A percentile compares a stretch with the other conserved stretches of the same genome.
Evolutionary conservation across 306 rosid species (phyloP).

Genomic region (Cicer yamashitae): DNA sequence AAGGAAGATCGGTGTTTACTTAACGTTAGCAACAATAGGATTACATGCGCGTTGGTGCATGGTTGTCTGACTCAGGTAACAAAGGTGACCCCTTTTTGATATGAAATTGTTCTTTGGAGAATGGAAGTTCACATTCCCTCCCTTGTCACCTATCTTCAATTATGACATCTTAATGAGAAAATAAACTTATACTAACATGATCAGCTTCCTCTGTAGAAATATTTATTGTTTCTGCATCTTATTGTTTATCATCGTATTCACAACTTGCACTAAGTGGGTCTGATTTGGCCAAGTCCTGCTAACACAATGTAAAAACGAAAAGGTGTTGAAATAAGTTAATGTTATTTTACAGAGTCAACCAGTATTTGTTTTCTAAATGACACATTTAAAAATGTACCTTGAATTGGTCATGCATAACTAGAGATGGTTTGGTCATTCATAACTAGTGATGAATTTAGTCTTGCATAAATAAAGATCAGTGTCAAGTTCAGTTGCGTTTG

Average conservation of each 20-base stretch:
- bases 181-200: slow-evolving; percentile 26
- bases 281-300: neutral
- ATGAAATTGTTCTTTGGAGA: slow-evolving; percentile 28
- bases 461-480: no score
- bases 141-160: slow-evolving; percentile 5
- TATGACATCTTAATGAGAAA: slow-evolving; percentile 30
- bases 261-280: neutral
- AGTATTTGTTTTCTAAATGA: neutral
- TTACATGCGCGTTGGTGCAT: slow-evolving; percentile 55
- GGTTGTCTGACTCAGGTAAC: slow-evolving; percentile 45
- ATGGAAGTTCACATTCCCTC: slow-evolving; percentile 31
- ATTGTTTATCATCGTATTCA: neutral
- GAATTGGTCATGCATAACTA: neutral
- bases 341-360: neutral
- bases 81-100: slow-evolving; percentile 26
- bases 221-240: neutral
- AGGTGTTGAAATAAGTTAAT: slow-evolving; percentile 3
- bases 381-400: neutral
- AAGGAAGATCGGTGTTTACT: slow-evolving; percentile 62
- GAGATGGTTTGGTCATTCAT: neutral
- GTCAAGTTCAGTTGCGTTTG: no score
- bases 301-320: neutral
- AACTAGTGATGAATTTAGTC: no score
- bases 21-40: slow-evolving; percentile 52
- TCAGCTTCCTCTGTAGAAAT: neutral